phyloP scores from a whole-genome alignment of 2,329 filamentous ascomycete species.

The Aureobasidium leucospermi region DNA sequence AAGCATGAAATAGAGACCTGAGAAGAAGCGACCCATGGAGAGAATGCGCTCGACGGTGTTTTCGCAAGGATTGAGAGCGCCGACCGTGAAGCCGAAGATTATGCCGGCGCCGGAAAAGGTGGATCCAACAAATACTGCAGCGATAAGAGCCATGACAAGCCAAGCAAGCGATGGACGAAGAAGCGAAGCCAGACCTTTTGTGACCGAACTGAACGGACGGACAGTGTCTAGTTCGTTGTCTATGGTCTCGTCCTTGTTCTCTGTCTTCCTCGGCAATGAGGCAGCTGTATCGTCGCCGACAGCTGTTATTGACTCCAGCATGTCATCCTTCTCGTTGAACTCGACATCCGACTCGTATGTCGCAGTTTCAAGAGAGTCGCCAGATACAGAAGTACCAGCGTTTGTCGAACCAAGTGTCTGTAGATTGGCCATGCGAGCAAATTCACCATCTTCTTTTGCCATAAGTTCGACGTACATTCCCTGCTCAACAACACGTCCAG shows the following conservation, averaged over 20 bases:
- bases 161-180: neutral
- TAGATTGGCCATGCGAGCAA: neutral
- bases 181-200: neutral
- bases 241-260: neutral
- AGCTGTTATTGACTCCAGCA: neutral
- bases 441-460: constrained; percentile 25
- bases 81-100: neutral
- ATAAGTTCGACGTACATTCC: constrained; percentile 36
- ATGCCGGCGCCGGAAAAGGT: neutral
- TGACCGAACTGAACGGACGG: neutral
- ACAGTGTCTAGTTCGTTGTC: neutral
- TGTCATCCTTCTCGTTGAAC: neutral
- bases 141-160: neutral
- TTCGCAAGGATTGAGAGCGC: neutral
- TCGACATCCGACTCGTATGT: neutral
- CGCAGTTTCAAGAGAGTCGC: neutral
- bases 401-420: neutral
- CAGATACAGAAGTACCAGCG: neutral
- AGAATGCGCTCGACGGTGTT: neutral
- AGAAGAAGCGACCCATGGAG: neutral
- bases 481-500: constrained; percentile 37
- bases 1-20: neutral
- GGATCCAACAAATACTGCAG: neutral
- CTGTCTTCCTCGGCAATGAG: neutral
- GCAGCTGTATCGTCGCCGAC: neutral